Percentiles rank a stretch among this genome's conserved stretches.
phyloP scores from a whole-genome alignment of 2,329 filamentous ascomycete genomes.

The Tolypocladium cylindrosporum region DNA sequence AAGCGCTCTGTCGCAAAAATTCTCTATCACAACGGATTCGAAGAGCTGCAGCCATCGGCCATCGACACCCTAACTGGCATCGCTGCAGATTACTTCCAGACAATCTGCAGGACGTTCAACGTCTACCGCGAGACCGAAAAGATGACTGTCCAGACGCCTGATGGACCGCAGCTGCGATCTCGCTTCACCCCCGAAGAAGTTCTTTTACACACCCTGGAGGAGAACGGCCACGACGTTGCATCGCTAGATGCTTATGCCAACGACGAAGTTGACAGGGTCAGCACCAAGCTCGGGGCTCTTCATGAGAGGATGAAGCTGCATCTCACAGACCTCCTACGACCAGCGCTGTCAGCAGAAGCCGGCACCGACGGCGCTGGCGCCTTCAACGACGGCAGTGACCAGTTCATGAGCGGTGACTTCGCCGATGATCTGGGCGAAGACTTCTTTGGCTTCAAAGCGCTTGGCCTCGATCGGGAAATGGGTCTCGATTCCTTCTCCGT shows the following conservation, averaged over 20 bases:
- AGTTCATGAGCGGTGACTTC: constrained; percentile 94
- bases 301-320: constrained; percentile 94
- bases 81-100: constrained; percentile 80
- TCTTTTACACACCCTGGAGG: constrained; percentile 73
- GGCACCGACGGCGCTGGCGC: constrained; percentile 77
- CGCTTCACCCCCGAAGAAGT: constrained; percentile 78
- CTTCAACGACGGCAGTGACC: constrained; percentile 94
- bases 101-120: constrained; percentile 69
- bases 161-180: constrained; percentile 40
- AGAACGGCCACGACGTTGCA: constrained; percentile 76
- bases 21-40: constrained; percentile 92
- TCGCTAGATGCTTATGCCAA: constrained; percentile 77
- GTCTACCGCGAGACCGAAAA: constrained; percentile 78
- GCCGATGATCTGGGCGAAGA: constrained; percentile 96
- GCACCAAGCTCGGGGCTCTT: constrained; percentile 67
- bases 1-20: constrained; percentile 90
- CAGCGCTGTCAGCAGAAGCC: constrained; percentile 65
- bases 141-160: constrained; percentile 41
- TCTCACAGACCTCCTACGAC: constrained; percentile 84
- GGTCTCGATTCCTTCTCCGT: constrained; percentile 82
- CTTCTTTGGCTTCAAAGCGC: constrained; percentile 96
- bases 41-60: constrained; percentile 92
- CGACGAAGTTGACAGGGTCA: constrained; percentile 84
- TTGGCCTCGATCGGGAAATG: constrained; percentile 86
- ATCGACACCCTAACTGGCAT: constrained; percentile 85